A percentile compares a stretch with the other conserved stretches of the same genome.
Conservation (phyloP, 768 basidiomycete genomes). For the Cystobasidium ongulense region DNA sequence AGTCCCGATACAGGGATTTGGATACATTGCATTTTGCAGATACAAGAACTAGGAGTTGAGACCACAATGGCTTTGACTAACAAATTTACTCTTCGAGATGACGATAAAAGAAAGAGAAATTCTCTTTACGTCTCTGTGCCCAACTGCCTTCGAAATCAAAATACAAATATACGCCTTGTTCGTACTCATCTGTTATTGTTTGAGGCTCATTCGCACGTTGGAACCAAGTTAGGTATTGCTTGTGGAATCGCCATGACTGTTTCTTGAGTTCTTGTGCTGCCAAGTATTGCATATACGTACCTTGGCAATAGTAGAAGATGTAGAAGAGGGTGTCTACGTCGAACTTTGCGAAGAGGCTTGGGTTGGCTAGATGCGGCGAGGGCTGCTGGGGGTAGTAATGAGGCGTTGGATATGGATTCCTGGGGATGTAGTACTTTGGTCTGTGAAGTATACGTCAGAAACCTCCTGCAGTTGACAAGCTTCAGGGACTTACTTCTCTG, state of each 20-base stretch:
- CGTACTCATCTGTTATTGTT: slow-evolving; percentile 97
- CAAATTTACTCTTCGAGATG: slow-evolving; percentile 30
- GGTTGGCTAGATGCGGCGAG: slow-evolving; percentile 67
- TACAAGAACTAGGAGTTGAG: neutral
- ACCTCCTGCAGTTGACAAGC: slow-evolving; percentile 27
- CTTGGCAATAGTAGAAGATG: slow-evolving; percentile 95
- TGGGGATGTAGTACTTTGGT: slow-evolving; percentile 92
- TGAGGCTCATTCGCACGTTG: slow-evolving; percentile 96
- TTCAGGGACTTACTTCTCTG: slow-evolving; percentile 63
- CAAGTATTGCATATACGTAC: slow-evolving; percentile 96
- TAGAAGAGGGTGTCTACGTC: slow-evolving; percentile 97
- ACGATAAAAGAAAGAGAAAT: slow-evolving; percentile 62
- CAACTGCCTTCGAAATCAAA: slow-evolving; percentile 67
- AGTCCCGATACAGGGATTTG: neutral
- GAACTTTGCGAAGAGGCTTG: slow-evolving; percentile 75
- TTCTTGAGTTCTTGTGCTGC: slow-evolving; percentile 94
- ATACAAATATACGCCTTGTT: slow-evolving; percentile 98
- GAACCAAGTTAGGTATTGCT: slow-evolving; percentile 98
- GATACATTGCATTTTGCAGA: neutral
- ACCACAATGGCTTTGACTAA: neutral
- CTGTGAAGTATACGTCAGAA: slow-evolving; percentile 48
- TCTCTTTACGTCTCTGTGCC: slow-evolving; percentile 96
- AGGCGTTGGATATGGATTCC: slow-evolving; percentile 84
- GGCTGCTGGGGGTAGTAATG: slow-evolving; percentile 88
- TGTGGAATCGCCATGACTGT: slow-evolving; percentile 98